Conservation (phyloP, 192 early-diverging fungal species). For the Lobosporangium transversale region DNA sequence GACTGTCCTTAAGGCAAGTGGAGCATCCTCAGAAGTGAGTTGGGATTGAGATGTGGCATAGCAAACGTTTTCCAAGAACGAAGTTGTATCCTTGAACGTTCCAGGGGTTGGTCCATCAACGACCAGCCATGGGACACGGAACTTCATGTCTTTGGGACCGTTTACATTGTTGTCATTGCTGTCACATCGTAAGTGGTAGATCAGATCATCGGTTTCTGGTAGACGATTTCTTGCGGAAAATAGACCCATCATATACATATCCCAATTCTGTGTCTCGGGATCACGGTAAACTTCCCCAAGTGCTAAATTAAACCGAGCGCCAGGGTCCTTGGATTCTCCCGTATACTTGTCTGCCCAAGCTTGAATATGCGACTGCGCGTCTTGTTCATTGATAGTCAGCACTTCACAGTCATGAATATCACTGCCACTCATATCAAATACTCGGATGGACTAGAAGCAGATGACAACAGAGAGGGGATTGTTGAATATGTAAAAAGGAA, state of each 20-base stretch:
- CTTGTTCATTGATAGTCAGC: constrained; percentile 13
- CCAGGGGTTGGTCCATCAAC: background rate
- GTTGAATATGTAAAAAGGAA: too few species aligned
- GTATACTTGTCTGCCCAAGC: constrained; percentile 12
- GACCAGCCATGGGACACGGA: background rate
- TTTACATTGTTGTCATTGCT: background rate
- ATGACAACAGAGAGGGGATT: too few species aligned
- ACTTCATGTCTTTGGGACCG: background rate
- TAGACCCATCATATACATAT: background rate
- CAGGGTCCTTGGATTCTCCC: constrained; percentile 24
- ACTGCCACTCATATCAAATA: background rate
- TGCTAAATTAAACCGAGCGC: constrained; percentile 35
- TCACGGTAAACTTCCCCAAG: background rate
- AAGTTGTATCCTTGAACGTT: constrained; percentile 5
- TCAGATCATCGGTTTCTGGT: background rate
- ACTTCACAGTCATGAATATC: constrained; percentile 27
- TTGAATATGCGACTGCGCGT: constrained; percentile 13
- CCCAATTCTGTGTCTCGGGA: background rate
- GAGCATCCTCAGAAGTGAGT: background rate
- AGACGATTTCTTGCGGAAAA: background rate
- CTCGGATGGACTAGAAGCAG: constrained; percentile 3
- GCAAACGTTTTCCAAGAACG: constrained; percentile 11
- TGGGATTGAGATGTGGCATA: background rate
- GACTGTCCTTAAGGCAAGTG: background rate
- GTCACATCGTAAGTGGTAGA: constrained; percentile 8